These are phyloP conservation scores for Stephanodiscus triporus DNA, from an alignment of 108 stramenopile genomes.

Conservation along the genomic window DNA sequence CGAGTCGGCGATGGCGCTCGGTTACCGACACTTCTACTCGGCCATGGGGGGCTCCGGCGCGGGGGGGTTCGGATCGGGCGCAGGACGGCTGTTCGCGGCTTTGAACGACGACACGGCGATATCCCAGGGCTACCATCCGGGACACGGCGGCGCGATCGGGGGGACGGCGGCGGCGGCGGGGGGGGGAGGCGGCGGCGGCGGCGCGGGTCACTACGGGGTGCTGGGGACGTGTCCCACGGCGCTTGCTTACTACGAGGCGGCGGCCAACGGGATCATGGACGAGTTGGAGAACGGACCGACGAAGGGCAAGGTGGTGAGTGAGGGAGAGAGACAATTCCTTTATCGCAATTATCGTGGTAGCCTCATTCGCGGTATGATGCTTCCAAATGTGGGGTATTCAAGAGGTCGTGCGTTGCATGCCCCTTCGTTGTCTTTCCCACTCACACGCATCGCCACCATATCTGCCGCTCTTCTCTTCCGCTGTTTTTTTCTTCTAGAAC, in stretches of 20 bases:
- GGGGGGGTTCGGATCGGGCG: not conserved
- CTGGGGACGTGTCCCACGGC: slow-evolving; percentile 57
- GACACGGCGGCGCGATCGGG: slow-evolving; percentile 12
- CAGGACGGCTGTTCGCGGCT: not conserved
- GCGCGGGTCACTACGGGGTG: slow-evolving; percentile 47
- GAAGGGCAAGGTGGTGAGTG: slow-evolving; percentile 61
- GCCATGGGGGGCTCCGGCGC: slow-evolving; percentile 35
- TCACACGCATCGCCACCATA: not conserved
- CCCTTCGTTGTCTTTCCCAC: not conserved
- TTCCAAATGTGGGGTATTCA: not conserved
- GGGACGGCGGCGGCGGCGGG: slow-evolving; percentile 6
- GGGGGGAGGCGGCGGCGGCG: not conserved
- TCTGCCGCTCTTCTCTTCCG: not conserved
- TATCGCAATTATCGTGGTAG: not conserved
- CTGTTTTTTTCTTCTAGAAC: not conserved
- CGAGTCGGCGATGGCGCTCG: slow-evolving; percentile 73
- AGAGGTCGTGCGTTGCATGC: not conserved
- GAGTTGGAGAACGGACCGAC: slow-evolving; percentile 59
- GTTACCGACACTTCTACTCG: slow-evolving; percentile 46
- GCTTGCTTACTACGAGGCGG: slow-evolving; percentile 86
- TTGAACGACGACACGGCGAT: not conserved
- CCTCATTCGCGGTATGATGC: not conserved
- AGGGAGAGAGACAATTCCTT: not conserved
- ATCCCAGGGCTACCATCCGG: slow-evolving; percentile 17
- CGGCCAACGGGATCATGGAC: slow-evolving; percentile 82